Evolutionary conservation across 2,329 filamentous ascomycete species (phyloP).

Genomic region (Xylariaceae sp.): DNA sequence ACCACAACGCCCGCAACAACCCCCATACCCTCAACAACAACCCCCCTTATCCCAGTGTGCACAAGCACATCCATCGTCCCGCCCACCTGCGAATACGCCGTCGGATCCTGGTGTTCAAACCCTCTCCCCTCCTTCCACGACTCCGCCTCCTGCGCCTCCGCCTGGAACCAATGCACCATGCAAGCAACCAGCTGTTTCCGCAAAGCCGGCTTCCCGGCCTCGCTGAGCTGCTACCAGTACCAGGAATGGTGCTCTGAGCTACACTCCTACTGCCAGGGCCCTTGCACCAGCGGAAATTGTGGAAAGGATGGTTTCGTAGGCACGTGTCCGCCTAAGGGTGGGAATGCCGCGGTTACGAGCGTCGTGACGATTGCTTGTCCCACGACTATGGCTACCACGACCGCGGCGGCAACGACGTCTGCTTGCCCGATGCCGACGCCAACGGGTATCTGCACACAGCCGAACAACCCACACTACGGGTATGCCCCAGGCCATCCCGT

Average conservation of each 20-base stretch:
- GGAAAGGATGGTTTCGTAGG: conserved; percentile 38
- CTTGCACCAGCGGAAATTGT: conserved; percentile 32
- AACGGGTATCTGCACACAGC: conserved; percentile 50
- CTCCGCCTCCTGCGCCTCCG: conserved; percentile 37
- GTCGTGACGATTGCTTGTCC: conserved; percentile 34
- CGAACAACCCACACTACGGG: conserved; percentile 52
- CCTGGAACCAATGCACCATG: conserved; percentile 42
- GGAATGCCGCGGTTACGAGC: conserved; percentile 33
- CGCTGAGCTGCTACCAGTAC: conserved; percentile 47
- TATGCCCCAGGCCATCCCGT: conserved; percentile 61
- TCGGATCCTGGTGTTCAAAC: conserved; percentile 42
- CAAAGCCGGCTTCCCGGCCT: conserved; percentile 45
- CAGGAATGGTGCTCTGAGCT: conserved; percentile 45
- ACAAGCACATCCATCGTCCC: conserved; percentile 42
- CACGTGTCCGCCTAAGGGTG: conserved; percentile 38
- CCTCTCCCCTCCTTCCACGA: conserved; percentile 46
- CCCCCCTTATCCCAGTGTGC: conserved; percentile 41
- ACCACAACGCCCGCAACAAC: background rate
- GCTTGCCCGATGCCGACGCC: conserved; percentile 41
- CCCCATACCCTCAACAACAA: conserved; percentile 19
- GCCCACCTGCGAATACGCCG: conserved; percentile 49
- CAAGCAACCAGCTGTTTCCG: conserved; percentile 49
- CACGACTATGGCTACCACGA: conserved; percentile 26
- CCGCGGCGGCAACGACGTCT: conserved; percentile 26
- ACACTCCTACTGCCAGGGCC: conserved; percentile 39